These are phyloP conservation scores for Candida incommunis DNA, from an alignment of 805 yeast species.

Conservation along the genomic window DNA sequence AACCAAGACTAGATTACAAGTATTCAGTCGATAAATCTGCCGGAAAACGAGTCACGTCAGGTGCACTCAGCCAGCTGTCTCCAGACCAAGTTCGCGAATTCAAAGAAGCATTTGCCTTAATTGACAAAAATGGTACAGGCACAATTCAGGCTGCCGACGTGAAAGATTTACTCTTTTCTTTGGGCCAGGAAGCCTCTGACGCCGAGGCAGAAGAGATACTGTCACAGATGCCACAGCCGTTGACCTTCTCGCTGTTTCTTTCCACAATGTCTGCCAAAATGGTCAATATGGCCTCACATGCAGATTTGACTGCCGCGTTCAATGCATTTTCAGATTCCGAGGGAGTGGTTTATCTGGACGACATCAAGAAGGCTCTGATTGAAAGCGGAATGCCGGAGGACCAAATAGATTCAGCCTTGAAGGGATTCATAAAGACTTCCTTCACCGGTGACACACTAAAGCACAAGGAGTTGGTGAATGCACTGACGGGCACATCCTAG, in stretches of 20 bases:
- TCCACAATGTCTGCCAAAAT: conserved; percentile 46
- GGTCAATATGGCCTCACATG: conserved; percentile 34
- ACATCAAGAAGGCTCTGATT: conserved; percentile 35
- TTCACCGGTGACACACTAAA: conserved; percentile 44
- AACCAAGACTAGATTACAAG: conserved; percentile 1
- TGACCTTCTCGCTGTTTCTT: conserved; percentile 54
- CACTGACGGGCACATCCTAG: background rate
- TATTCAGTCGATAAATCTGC: background rate
- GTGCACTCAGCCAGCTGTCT: conserved; percentile 32
- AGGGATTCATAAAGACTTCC: conserved; percentile 41
- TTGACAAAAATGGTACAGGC: conserved; percentile 76
- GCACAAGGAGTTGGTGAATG: conserved; percentile 42
- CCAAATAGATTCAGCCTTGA: conserved; percentile 38
- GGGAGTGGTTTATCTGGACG: conserved; percentile 34
- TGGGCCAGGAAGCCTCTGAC: conserved; percentile 26
- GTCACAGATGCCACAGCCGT: conserved; percentile 20
- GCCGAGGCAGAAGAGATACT: conserved; percentile 39
- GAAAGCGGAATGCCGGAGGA: conserved; percentile 27
- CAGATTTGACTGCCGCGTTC: conserved; percentile 46
- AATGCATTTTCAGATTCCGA: conserved; percentile 31
- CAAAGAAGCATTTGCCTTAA: conserved; percentile 61
- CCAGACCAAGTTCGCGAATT: conserved; percentile 51
- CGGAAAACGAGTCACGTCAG: conserved; percentile 11
- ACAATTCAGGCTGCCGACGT: conserved; percentile 22
- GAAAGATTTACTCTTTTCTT: conserved; percentile 30